Base-by-base conservation (phyloP, 1,139 yeast genomes). In the Wickerhamomyces sp. region DNA sequence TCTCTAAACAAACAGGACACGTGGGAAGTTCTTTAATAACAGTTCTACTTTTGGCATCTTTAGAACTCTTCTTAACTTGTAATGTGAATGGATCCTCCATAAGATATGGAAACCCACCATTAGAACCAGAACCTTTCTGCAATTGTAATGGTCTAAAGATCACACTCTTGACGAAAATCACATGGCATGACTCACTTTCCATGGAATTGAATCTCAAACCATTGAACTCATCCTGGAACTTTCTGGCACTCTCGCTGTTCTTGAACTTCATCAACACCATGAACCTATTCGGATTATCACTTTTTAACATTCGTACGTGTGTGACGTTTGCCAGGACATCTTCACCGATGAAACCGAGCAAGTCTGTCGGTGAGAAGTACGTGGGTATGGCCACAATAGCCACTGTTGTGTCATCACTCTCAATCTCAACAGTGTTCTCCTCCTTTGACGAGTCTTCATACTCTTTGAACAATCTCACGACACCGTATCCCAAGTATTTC, bases 1-100 rank as follows among this genome's bases (percentile, higher is more conserved):
- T 65, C 50, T 89, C 97, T 17, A 89, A 64, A 53, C 97, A 89
- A 0, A 89, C 96, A 0, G 96, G 96, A 52, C 97, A 89, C 0
- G 94, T 83, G 0, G 97, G 96, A 15, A 89, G 64, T 53, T 89
- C 96, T 16, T 73, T 62, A 15, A 70, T 49, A 5, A 45, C 26
- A 1, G 32, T 30, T 6, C 31, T n/a, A 9, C 31, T 27, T 11
- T 32, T 33, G 5, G 30, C 32, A 13, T 36, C 34, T 9, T 40
- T 37, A 4, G 38, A 13, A 41, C 55, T 14, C 55, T 57, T 16
- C 26, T 37, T 43, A 18, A 50, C 42, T 28, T 46, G 47, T 9
- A 62, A 41, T 1, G 81, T 80, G 50, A 86, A 85, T 1, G 94
- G 94, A 52, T 86, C 95, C 27, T 72, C 74, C 38, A 84, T 56